Evolutionary conservation across 169 alveolate genomes (phyloP), one percentile per base, ranked within the genome.

Genomic region (Eimeria brunetti): DNA sequence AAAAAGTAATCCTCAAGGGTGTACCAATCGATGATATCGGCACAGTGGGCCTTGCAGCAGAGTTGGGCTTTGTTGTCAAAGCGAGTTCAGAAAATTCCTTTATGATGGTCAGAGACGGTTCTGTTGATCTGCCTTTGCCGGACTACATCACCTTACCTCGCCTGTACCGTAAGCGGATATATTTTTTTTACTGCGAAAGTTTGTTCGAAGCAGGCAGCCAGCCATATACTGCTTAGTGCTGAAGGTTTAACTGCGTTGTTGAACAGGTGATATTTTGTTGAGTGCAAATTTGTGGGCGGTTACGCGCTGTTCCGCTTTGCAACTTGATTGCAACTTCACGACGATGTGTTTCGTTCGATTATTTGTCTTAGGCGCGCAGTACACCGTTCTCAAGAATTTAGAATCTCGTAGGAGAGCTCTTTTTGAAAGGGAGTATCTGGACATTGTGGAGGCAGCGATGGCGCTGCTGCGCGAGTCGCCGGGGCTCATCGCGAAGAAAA

Each of bases 21-120:
- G 75, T 83, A 24, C 90, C 75, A 22, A 30, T 83, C 36, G 46
- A 27, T 1, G 90, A 83, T 22, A 53, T 36, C 36, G 90, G 75
- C 90, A 53, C 56, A 14, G 90, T 83, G 27, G 60, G 73, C 27
- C 56, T 83, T 38, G 90, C 90, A 49, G 33, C 73, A 1, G 90
- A 83, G 90, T 56, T 83, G 90, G 90, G 90, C 12, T 83, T 83
- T 14, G 30, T 7, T 12, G 30, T 83, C 24, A 83, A 51, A 36
- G 73, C 69, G 22, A 53, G 51, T 53, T 53, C 90, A 27, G 33
- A 27, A 22, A 75, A 83, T 83, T n/a, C 75, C 3, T 33, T 30
- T 7, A 6, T 53, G 73, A 83, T 83, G 90, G 90, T 83, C 64
- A 51, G 75, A 27, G 73, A 56, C 33, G 90, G 58, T 0, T 33